Evolutionary conservation across 345 rosid genomes (phyloP).

Genomic region (Brassica rapa): DNA sequence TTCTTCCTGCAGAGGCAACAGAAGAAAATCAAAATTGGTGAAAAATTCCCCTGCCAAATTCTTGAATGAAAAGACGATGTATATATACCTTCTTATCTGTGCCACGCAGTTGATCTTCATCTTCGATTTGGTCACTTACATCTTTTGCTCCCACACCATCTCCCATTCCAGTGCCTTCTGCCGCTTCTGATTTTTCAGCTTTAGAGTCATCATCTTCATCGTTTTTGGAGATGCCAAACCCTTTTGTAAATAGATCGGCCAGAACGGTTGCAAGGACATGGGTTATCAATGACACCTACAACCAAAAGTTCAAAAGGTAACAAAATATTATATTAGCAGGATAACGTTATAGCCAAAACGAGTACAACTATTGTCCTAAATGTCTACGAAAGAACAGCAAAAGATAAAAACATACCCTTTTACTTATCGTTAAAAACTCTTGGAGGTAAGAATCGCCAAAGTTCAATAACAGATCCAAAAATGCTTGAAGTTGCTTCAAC

Average conservation of each 20-base stretch:
- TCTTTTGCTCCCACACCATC: slow-evolving; percentile 81
- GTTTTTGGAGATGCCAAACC: slow-evolving; percentile 64
- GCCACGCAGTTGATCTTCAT: slow-evolving; percentile 87
- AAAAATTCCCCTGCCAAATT: slow-evolving; percentile 9
- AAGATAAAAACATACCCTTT: slow-evolving; percentile 51
- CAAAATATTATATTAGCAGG: slow-evolving; percentile 6
- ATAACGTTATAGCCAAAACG: slow-evolving; percentile 11
- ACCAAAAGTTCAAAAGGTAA: slow-evolving; percentile 23
- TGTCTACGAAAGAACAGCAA: slow-evolving; percentile 7
- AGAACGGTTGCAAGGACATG: slow-evolving; percentile 71
- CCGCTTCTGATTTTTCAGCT: slow-evolving; percentile 51
- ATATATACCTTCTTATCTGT: slow-evolving; percentile 65
- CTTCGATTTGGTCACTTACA: slow-evolving; percentile 85
- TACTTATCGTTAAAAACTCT: slow-evolving; percentile 69
- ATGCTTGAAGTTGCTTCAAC: slow-evolving; percentile 51
- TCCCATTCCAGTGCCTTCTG: slow-evolving; percentile 91
- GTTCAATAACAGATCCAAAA: slow-evolving; percentile 58
- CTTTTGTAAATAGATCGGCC: slow-evolving; percentile 71
- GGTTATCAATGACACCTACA: slow-evolving; percentile 76
- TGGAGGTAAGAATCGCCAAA: slow-evolving; percentile 61
- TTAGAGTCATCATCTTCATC: slow-evolving; percentile 61
- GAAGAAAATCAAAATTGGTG: slow-evolving; percentile 12
- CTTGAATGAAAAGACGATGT: background rate
- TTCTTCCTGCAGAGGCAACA: slow-evolving; percentile 45
- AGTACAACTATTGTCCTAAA: slow-evolving; percentile 5